These are phyloP conservation scores for Cordia subcordata DNA, from an alignment of 257 asterid genomes.

Conservation along the genomic window DNA sequence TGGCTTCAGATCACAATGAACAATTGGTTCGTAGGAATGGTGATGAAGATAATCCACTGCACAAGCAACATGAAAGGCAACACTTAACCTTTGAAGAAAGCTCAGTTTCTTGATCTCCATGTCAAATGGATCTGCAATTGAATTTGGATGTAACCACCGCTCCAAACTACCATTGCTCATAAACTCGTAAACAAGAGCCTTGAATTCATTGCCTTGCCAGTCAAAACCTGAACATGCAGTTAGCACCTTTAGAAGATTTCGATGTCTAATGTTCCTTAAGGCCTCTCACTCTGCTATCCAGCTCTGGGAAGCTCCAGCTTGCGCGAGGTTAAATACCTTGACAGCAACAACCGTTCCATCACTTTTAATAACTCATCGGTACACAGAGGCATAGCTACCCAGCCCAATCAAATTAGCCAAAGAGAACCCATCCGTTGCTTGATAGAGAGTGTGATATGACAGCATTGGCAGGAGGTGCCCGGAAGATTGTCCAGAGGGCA, in stretches of 20 bases:
- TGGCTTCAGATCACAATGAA: constrained; percentile 36
- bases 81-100: constrained; percentile 11
- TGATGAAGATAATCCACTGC: constrained; percentile 28
- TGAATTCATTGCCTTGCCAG: constrained; percentile 18
- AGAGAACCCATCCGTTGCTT: constrained; percentile 26
- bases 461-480: constrained; percentile 6
- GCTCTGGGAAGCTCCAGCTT: constrained; percentile 22
- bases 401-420: constrained; percentile 16
- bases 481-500: not conserved
- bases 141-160: constrained; percentile 19
- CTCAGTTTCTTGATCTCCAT: constrained; percentile 4
- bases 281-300: constrained; percentile 29
- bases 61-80: constrained; percentile 21
- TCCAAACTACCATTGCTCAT: constrained; percentile 20
- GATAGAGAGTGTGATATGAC: constrained; percentile 17
- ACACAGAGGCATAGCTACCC: constrained; percentile 25
- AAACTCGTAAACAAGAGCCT: constrained; percentile 25
- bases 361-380: constrained; percentile 16
- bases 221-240: constrained; percentile 22
- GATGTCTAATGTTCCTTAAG: constrained; percentile 21
- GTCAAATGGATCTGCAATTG: not conserved
- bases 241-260: constrained; percentile 24
- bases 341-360: constrained; percentile 14
- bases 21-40: constrained; percentile 16
- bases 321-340: constrained; percentile 16